Evolutionary conservation across 495 filamentous ascomycete genomes (phyloP).

Genomic region (Opeltia flavorubescens): DNA sequence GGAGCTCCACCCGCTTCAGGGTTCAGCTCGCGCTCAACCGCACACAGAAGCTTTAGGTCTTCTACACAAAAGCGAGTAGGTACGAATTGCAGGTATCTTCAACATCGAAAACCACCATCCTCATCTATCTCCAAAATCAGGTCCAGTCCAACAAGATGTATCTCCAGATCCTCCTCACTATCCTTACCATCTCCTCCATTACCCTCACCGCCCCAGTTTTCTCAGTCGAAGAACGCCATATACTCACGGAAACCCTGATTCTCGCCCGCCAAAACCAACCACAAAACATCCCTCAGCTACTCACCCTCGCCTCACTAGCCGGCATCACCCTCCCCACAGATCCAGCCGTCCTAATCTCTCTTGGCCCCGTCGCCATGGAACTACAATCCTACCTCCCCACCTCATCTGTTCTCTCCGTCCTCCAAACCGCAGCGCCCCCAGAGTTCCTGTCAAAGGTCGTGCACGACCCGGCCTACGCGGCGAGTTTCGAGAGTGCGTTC

Average conservation of each 20-base stretch:
- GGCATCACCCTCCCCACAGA: constrained; percentile 19
- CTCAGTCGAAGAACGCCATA: not conserved
- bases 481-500: constrained; percentile 15
- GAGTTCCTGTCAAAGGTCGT: constrained; percentile 15
- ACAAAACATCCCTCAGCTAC: constrained; percentile 1
- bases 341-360: constrained; percentile 14
- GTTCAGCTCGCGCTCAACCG: too few relatives aligned
- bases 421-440: constrained; percentile 15
- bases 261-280: not conserved
- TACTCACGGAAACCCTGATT: not conserved
- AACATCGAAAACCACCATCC: constrained; percentile 10
- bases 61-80: too few relatives aligned
- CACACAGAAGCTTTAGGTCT: too few relatives aligned
- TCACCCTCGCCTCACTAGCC: constrained; percentile 12
- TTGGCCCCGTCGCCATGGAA: constrained; percentile 12
- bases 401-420: constrained; percentile 16
- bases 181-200: not conserved
- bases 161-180: constrained; percentile 3
- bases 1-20: too few relatives aligned
- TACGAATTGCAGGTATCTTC: constrained; percentile 7
- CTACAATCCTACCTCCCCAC: constrained; percentile 17
- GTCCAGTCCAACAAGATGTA: too few relatives aligned
- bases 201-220: not conserved
- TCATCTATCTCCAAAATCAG: constrained; percentile 10
- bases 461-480: constrained; percentile 15